Evolutionary conservation across 2,329 filamentous ascomycete species (phyloP), one percentile per base, ranked within the genome.

Genomic region (Orbilia oligospora): DNA sequence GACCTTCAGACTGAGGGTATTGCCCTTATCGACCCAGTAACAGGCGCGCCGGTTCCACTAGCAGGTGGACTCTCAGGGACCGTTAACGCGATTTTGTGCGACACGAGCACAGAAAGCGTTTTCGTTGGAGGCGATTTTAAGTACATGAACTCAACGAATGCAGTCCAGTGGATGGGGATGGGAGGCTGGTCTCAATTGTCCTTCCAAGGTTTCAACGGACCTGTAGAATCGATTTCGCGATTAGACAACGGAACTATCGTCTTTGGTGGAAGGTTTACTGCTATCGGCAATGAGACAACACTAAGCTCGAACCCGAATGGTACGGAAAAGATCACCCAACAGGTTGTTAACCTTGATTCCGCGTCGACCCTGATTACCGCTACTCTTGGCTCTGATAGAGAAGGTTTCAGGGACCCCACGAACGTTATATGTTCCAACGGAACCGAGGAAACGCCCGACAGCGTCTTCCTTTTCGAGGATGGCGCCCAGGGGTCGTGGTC

Each of bases 171-270:
- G 93, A 87, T 88, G 24, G 87, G 87, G 27, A 88, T 86, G 9
- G 86, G 89, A 33, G 90, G 89, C 61, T 97, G 93, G 91, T 89
- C 88, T 20, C 92, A 93, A 82, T 86, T 99, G 71, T 92, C 95
- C 1, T 99, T 99, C 86, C 90, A 91, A 48, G 97, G 97, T 22
- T 97, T 99, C 85, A 98, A 98, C 85, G 94, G 94, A 27, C 93
- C 93, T 1, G 94, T 99, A 65, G 89, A 90, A 80, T 92, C 94
- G 44, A 98, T 99, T 81, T 88, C 90, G 64, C 94, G 93, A 85
- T 89, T 91, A 20, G 87, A 91, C 0, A 92, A 93, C 81, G 93
- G 92, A 8, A 92, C 97, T 83, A 92, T 99, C 80, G 89, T 98
- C 70, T 99, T 97, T 83, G 97, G 93, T 56, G 96, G 96, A 63